Evolutionary conservation across 345 rosid genomes (phyloP).

Genomic region (Pugionium dolabratum): DNA sequence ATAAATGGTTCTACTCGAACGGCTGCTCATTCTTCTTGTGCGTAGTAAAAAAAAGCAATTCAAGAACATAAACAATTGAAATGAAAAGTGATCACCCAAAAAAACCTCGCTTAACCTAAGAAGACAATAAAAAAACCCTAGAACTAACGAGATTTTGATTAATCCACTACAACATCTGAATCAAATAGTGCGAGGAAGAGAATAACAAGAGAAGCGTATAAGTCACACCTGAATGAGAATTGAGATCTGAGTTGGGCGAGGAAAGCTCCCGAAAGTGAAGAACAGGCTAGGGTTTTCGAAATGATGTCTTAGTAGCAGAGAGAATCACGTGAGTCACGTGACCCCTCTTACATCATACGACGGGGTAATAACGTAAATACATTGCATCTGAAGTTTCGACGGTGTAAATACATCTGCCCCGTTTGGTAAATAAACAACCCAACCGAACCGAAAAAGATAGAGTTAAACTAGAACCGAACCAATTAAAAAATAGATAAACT

Average conservation of each 20-base stretch:
- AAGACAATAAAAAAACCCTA: not conserved
- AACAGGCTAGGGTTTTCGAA: slow-evolving; percentile 32
- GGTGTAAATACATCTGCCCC: too few species aligned
- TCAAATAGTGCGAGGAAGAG: slow-evolving; percentile 8
- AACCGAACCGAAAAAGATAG: too few species aligned
- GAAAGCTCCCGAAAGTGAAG: too few species aligned
- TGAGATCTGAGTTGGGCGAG: slow-evolving; percentile 23
- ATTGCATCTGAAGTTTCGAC: too few species aligned
- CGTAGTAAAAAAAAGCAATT: not conserved
- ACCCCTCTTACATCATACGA: not conserved
- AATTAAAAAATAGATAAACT: too few species aligned
- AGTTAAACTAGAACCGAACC: too few species aligned
- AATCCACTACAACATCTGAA: not conserved
- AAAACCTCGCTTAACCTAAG: not conserved
- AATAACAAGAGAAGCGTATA: not conserved
- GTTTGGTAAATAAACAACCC: too few species aligned
- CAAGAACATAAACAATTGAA: not conserved
- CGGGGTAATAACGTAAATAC: too few species aligned
- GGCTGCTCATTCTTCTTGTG: slow-evolving; percentile 64
- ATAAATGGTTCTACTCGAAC: slow-evolving; percentile 80
- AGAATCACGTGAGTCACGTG: slow-evolving; percentile 23
- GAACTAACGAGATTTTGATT: slow-evolving; percentile 6
- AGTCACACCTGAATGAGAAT: slow-evolving; percentile 24
- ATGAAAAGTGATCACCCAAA: not conserved
- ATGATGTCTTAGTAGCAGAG: not conserved